Base-by-base conservation (phyloP, 257 asterid species). In the Ajuga chamaepitys region DNA sequence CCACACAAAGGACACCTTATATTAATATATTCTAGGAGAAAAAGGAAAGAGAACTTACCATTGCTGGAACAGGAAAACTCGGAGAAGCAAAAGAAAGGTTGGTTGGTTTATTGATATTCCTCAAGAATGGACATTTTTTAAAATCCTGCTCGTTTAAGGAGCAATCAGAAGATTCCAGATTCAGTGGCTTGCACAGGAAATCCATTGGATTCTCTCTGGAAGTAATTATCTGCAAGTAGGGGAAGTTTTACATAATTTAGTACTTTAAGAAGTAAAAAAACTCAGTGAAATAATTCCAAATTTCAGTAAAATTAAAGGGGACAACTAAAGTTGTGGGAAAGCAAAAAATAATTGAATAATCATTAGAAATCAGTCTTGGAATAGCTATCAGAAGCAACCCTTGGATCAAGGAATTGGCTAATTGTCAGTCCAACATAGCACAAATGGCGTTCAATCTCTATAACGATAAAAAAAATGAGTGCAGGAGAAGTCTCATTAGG, bases 71-170 rank as follows among this genome's bases (percentile, higher is more conserved):
- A 11, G 95, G 83, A 56, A 74, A 74, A 70, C 65, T 71, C 68
- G 68, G 55, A 61, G 86, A 59, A 63, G 88, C 81, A 65, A 88
- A 80, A 7, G 88, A 82, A 42, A 88, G 81, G 75, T 80, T 81
- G 64, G 95, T 88, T 55, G 96, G 96, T 72, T 81, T 79, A 64
- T 56, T 56, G 54, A 84, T 88, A 80, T 86, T 88, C 79, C 82
- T 82, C 88, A 86, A 78, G 81, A 88, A 86, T 51, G 96, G 96
- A 55, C 96, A 88, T 80, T 61, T 86, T 25, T 58, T 68, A 62
- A 84, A 66, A 75, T 78, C 87, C 69, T 75, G 85, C 73, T 74
- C 85, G 24, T 24, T 68, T 64, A 74, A 64, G 69, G 83, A 71
- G 75, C 85, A 81, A 70, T 74, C 87, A 73, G 77, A 66, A 62